Base-by-base conservation (phyloP, 257 asterid genomes). In the Solanum pinnatisectum region DNA sequence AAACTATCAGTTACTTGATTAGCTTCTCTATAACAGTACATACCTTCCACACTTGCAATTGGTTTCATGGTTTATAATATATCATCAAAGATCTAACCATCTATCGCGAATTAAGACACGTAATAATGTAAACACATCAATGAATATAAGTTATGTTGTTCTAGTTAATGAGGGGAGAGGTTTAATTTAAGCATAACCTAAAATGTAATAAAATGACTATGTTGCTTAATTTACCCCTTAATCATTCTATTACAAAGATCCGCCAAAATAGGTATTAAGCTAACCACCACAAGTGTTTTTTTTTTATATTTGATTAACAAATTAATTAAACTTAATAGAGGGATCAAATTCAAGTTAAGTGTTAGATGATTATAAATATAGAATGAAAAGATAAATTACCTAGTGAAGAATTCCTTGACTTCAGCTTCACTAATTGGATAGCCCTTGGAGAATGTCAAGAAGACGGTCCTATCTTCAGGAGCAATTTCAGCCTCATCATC, bases 371-470 rank as follows among this genome's bases (percentile, higher is more conserved):
- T 78, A 78, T 35, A 86, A 71, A 33, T 20, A 49, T 42, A 42
- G 49, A 35, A 49, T 12, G 32, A 30, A 44, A 35, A 12, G 36
- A 81, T 59, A 87, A 95, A 46, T 22, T 88, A 95, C 98, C 93
- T 93, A 2, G 95, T 92, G 94, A 95, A 95, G 90, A 90, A 95
- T 0, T 92, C 96, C 33, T 84, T 76, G 3, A 96, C 90, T 92
- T 96, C 99, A 16, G 84, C 67, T 85, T 90, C 95, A 0, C 89
- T 9, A 1, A 93, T 89, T 3, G 98, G 98, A 77, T 94, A 96
- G 1, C 98, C 99, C 42, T 90, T 93, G 14, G 98, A 94, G 60
- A 96, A 96, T 1, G 98, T 95, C 88, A 96, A 86, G 91, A 94
- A 96, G 9, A 96, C 90, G 0, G 99, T 95, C 70, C 98, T 91